A percentile compares a stretch with the other conserved stretches of the same genome.
Evolutionary conservation across 345 rosid species (phyloP).

Genomic region (Boechera divaricarpa): DNA sequence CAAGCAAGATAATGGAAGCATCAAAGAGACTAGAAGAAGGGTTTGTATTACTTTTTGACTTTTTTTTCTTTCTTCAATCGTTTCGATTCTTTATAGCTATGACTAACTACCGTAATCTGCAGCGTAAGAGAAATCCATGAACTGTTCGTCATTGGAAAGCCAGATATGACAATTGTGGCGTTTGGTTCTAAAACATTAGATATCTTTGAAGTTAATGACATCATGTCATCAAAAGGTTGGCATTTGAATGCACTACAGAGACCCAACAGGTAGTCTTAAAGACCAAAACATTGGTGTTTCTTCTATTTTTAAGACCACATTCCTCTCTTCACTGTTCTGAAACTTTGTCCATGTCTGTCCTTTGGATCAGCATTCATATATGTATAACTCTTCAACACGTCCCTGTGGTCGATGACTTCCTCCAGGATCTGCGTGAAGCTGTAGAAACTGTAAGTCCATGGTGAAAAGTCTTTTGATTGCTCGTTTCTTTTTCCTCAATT

Average conservation of each 20-base stretch:
- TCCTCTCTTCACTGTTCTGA: conserved; percentile 20
- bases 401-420: conserved; percentile 61
- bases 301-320: background rate
- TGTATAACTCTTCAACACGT: conserved; percentile 92
- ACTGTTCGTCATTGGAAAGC: conserved; percentile 78
- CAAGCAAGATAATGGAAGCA: conserved; percentile 79
- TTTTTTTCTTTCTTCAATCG: background rate
- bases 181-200: conserved; percentile 73
- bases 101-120: conserved; percentile 27
- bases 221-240: conserved; percentile 91
- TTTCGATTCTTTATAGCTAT: background rate
- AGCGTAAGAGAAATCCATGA: conserved; percentile 77
- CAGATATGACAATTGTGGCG: conserved; percentile 91
- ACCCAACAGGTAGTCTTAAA: conserved; percentile 73
- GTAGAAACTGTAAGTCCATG: conserved; percentile 68
- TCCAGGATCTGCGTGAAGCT: conserved; percentile 72
- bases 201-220: conserved; percentile 92
- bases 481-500: background rate
- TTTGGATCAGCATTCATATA: conserved; percentile 74
- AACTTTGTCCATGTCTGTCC: conserved; percentile 1
- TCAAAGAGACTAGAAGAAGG: conserved; percentile 74
- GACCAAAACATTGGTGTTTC: conserved; percentile 2
- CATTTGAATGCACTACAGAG: conserved; percentile 92
- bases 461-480: background rate
- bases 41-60: conserved; percentile 45